Percentiles rank a stretch among this genome's conserved stretches.
Conservation (phyloP, 2,329 filamentous ascomycete genomes). For the Fusarium sp. region DNA sequence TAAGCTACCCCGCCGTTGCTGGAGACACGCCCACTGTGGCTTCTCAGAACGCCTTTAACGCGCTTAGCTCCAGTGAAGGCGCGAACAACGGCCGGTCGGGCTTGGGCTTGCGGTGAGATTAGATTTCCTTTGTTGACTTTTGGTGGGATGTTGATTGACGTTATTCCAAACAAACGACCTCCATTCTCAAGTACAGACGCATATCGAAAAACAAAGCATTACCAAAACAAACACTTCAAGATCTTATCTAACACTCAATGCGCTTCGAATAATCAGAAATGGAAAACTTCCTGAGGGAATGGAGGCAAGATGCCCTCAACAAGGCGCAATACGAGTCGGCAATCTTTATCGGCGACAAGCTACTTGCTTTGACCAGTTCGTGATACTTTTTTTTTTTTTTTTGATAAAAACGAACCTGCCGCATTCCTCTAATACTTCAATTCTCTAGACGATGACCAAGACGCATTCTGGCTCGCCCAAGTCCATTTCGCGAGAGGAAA, state of each 20-base stretch:
- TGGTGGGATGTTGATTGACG: conserved; percentile 39
- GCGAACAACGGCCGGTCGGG: conserved; percentile 9
- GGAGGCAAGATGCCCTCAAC: conserved; percentile 95
- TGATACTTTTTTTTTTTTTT: conserved; percentile 20
- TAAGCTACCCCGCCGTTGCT: conserved; percentile 50
- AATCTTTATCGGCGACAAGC: conserved; percentile 97
- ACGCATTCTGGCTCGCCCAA: conserved; percentile 98
- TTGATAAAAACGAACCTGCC: background rate
- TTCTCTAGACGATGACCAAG: conserved; percentile 82
- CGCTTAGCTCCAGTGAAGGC: conserved; percentile 28
- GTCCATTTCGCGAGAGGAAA: conserved; percentile 96
- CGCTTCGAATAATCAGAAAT: conserved; percentile 60
- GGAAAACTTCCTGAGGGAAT: conserved; percentile 93
- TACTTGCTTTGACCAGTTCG: conserved; percentile 91
- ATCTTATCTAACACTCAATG: conserved; percentile 1
- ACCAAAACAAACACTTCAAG: background rate
- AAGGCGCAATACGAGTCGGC: conserved; percentile 97
- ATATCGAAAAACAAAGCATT: conserved; percentile 7
- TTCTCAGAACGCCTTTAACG: conserved; percentile 37
- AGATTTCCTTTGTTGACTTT: conserved; percentile 40
- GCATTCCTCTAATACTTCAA: conserved; percentile 11
- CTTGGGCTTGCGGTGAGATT: conserved; percentile 24
- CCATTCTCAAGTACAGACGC: background rate
- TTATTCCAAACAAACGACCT: conserved; percentile 36
- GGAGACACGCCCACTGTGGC: conserved; percentile 42